Evolutionary conservation across 257 asterid genomes (phyloP), one percentile per base, ranked within the genome.

Genomic region (Solanum piurae): DNA sequence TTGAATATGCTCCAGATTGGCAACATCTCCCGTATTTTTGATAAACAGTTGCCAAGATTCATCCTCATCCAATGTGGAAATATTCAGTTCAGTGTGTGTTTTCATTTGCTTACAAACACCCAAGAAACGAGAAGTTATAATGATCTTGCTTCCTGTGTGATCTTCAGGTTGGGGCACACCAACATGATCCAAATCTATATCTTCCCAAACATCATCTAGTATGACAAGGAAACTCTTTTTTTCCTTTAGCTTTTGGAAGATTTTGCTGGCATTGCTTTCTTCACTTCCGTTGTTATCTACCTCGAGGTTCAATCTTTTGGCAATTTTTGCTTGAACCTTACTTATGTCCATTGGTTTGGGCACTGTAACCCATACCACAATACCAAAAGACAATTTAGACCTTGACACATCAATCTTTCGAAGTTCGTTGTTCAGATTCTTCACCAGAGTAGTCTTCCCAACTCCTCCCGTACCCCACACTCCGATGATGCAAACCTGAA

Each of bases 201-300:
- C 75, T 25, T 82, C 27, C 89, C 89, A 83, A 68, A 87, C 89
- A 69, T 87, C 83, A 87, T 87, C 87, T 2, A 87, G 37, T 44
- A 87, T 87, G 7, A 87, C 66, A 73, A 87, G 89, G 62, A 83
- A 87, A 3, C 71, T 6, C 33, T 49, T 18, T 60, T 83, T 73
- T 31, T 79, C 27, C 8, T 25, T 38, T 4, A 87, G 66, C 49
- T 86, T 87, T 64, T 79, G 12, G 44, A 62, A 74, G 23, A 83
- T 60, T 60, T 60, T 60, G 69, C 69, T 9, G 29, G 69, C 29
- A 60, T 21, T 62, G 14, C 69, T 62, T 25, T 83, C 87, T 31
- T 20, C 40, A 12, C 87, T 69, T 20, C 52, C 84, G 2, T 71
- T 84, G 21, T 4, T 33, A 29, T 83, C 62, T 34, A 87, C 64